Percentiles rank a stretch among this genome's conserved stretches.
These are phyloP conservation scores for Sabuloglossum arenarium DNA, from an alignment of 495 filamentous ascomycete genomes.

Conservation along the genomic window DNA sequence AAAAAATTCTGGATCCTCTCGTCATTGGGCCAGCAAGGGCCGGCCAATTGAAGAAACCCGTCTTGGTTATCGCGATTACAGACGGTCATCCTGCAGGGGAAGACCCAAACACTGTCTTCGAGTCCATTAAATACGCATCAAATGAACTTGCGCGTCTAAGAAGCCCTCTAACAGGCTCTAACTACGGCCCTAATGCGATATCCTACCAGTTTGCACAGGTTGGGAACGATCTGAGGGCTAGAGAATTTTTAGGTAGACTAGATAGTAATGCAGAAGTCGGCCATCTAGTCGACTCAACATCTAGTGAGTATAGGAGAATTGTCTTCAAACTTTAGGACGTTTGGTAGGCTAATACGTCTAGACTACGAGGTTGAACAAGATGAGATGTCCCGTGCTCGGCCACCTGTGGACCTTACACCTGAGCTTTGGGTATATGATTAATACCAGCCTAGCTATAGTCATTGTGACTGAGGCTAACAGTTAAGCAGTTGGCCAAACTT, in stretches of 20 bases:
- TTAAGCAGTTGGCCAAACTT: conserved; percentile 35
- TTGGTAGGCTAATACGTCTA: conserved; percentile 5
- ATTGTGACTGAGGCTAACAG: neutral
- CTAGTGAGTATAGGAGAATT: conserved; percentile 30
- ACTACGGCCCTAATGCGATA: conserved; percentile 30
- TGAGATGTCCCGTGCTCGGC: conserved; percentile 35
- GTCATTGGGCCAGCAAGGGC: conserved; percentile 28
- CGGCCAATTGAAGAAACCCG: conserved; percentile 35
- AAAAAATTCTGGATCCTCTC: conserved; percentile 41
- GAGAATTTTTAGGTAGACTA: conserved; percentile 37
- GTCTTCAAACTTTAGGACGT: neutral
- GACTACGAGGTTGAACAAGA: conserved; percentile 28
- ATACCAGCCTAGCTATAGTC: neutral
- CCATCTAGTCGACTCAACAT: conserved; percentile 46
- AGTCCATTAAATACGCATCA: conserved; percentile 28
- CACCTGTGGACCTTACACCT: conserved; percentile 35
- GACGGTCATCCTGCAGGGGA: conserved; percentile 45
- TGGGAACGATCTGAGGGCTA: conserved; percentile 43
- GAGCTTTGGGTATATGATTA: conserved; percentile 35
- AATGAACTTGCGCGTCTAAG: conserved; percentile 21
- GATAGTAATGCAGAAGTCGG: conserved; percentile 45
- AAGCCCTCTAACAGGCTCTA: conserved; percentile 2
- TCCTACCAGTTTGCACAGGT: conserved; percentile 59
- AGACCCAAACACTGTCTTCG: conserved; percentile 24
- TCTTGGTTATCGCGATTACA: conserved; percentile 50